A percentile compares a stretch with the other conserved stretches of the same genome.
Evolutionary conservation across 768 basidiomycete species (phyloP).

Genomic region (Boletus bicolor): DNA sequence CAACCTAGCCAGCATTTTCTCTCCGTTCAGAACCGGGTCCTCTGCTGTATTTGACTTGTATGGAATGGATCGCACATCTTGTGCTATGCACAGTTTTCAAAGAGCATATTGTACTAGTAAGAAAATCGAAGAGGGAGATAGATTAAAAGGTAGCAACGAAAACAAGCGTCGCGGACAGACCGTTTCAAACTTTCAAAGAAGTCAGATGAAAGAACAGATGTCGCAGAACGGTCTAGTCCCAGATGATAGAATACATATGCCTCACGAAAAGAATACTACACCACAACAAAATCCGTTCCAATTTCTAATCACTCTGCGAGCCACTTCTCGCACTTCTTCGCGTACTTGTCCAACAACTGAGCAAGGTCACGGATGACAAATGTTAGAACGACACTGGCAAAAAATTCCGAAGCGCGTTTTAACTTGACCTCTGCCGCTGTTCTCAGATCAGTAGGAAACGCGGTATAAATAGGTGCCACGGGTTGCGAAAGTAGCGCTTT

Average conservation of each 20-base stretch:
- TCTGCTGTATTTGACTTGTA: constrained; percentile 4
- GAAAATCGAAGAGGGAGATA: constrained; percentile 16
- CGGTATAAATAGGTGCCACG: constrained; percentile 67
- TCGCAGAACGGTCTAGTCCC: constrained; percentile 33
- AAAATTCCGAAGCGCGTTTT: constrained; percentile 85
- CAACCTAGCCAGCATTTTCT: constrained; percentile 1
- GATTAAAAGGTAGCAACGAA: constrained; percentile 8
- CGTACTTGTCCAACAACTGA: constrained; percentile 86
- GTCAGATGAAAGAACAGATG: constrained; percentile 31
- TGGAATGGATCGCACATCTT: constrained; percentile 1
- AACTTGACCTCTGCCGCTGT: constrained; percentile 67
- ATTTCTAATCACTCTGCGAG: constrained; percentile 61
- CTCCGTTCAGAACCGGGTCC: background rate
- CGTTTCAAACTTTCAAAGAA: constrained; percentile 1
- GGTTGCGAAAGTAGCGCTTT: constrained; percentile 66
- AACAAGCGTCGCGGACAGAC: constrained; percentile 14
- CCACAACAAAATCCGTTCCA: constrained; percentile 21
- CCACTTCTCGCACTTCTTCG: constrained; percentile 92
- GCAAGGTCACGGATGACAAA: constrained; percentile 89
- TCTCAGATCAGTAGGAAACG: constrained; percentile 64
- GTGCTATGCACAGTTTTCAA: constrained; percentile 21
- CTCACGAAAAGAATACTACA: constrained; percentile 27
- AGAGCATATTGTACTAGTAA: constrained; percentile 24
- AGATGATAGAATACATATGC: constrained; percentile 35
- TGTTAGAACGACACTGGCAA: constrained; percentile 81